Percentiles rank a stretch among this genome's conserved stretches.
These are phyloP conservation scores for Persicaria tinctoria DNA, from an alignment of 148 eudicot genomes.

Conservation along the genomic window DNA sequence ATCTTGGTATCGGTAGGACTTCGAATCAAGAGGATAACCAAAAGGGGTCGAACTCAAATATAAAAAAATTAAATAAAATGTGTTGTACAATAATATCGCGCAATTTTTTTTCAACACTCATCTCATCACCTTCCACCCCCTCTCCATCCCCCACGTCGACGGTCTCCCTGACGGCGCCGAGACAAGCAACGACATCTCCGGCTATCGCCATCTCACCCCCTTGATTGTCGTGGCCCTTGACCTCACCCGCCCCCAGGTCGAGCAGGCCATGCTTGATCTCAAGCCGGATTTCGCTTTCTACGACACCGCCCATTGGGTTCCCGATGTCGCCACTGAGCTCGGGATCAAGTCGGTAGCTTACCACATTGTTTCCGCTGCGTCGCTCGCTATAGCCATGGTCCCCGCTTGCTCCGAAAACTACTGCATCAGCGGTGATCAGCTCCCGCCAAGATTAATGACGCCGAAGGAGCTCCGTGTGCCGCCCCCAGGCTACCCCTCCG, in stretches of 20 bases:
- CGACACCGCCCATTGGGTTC: conserved; percentile 48
- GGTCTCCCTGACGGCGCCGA: conserved; percentile 47
- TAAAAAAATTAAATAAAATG: too few relatives aligned
- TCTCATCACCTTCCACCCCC: conserved; percentile 35
- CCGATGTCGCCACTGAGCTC: conserved; percentile 23
- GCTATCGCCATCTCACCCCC: conserved; percentile 18
- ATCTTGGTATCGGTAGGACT: too few relatives aligned
- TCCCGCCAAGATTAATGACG: too few relatives aligned
- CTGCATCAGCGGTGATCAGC: background rate
- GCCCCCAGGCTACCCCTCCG: conserved; percentile 49
- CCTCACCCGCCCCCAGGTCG: conserved; percentile 30
- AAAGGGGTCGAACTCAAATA: too few relatives aligned
- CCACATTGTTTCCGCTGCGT: conserved; percentile 45
- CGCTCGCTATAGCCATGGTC: conserved; percentile 36
- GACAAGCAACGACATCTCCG: conserved; percentile 57
- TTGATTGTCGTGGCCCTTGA: conserved; percentile 50
- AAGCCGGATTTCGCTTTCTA: conserved; percentile 38
- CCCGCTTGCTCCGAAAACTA: conserved; percentile 20
- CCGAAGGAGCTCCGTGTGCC: conserved; percentile 29
- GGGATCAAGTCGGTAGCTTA: conserved; percentile 39
- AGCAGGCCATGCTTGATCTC: conserved; percentile 3
- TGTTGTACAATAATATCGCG: too few relatives aligned
- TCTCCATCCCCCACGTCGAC: conserved; percentile 34
- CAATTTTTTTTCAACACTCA: conserved; percentile 28
- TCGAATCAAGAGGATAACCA: too few relatives aligned